A percentile compares a stretch with the other conserved stretches of the same genome.
Evolutionary conservation across 2,329 filamentous ascomycete genomes (phyloP).

Genomic region (Ophiostoma montium): DNA sequence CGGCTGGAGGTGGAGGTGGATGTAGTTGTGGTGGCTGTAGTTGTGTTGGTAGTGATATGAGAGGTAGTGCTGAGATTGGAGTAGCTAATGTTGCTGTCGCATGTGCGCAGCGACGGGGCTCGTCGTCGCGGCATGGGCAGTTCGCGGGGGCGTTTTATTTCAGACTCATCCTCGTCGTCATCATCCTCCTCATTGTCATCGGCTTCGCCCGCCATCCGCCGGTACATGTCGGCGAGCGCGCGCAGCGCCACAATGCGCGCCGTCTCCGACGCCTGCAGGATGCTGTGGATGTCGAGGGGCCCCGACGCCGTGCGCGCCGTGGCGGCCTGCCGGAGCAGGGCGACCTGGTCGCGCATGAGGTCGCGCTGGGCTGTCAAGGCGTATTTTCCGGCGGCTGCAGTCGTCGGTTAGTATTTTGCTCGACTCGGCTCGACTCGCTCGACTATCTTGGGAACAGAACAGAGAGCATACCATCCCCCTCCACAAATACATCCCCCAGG

Average conservation of each 20-base stretch:
- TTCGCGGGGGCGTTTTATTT: too few species aligned
- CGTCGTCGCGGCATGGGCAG: slow-evolving; percentile 14
- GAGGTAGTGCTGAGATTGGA: too few species aligned
- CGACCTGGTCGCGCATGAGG: slow-evolving; percentile 19
- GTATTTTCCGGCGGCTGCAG: slow-evolving; percentile 20
- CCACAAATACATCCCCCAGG: slow-evolving; percentile 22
- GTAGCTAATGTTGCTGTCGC: background rate
- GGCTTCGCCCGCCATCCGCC: slow-evolving; percentile 18
- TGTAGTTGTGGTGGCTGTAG: too few species aligned
- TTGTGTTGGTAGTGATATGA: too few species aligned
- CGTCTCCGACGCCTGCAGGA: slow-evolving; percentile 22
- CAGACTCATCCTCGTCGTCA: too few species aligned
- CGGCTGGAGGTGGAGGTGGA: too few species aligned
- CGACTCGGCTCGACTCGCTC: too few species aligned
- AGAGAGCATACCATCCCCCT: slow-evolving; percentile 12
- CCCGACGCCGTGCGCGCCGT: slow-evolving; percentile 6
- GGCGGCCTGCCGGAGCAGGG: slow-evolving; percentile 15
- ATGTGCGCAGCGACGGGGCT: background rate
- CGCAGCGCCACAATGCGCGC: slow-evolving; percentile 20
- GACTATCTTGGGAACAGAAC: too few species aligned
- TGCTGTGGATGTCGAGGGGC: slow-evolving; percentile 21
- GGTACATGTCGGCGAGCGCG: slow-evolving; percentile 24
- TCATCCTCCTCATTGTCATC: slow-evolving; percentile 14
- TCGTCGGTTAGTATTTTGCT: too few species aligned
- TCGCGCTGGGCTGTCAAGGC: slow-evolving; percentile 17